phyloP scores from a whole-genome alignment of 306 rosid species.

The Potentilla sterilis region DNA sequence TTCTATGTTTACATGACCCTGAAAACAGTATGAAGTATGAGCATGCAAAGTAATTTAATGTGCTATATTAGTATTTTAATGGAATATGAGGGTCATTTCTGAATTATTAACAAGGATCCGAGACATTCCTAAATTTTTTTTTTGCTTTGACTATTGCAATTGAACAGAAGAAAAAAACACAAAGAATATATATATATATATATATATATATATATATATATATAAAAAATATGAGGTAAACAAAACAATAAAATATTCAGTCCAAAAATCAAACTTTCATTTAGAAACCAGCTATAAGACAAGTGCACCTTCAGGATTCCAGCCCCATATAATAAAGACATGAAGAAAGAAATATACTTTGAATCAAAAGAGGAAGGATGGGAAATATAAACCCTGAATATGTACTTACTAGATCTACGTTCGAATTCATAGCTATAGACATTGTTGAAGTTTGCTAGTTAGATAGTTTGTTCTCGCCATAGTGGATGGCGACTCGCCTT shows the following conservation, averaged over 20 bases:
- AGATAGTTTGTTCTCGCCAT: too few relatives aligned
- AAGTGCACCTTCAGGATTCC: neutral
- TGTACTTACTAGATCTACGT: conserved; percentile 78
- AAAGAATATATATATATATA: neutral
- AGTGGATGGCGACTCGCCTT: too few relatives aligned
- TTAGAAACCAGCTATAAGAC: conserved; percentile 20
- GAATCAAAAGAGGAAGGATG: neutral
- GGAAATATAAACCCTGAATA: conserved; percentile 13
- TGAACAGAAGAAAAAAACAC: neutral
- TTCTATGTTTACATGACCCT: conserved; percentile 55
- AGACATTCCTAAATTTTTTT: neutral
- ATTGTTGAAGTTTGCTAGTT: too few relatives aligned
- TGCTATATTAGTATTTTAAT: conserved; percentile 7
- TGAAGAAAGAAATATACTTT: conserved; percentile 14
- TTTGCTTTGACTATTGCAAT: conserved; percentile 4
- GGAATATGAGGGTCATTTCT: neutral
- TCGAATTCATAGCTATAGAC: conserved; percentile 68
- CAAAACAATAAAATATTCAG: neutral
- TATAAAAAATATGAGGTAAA: neutral
- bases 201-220: too few relatives aligned
- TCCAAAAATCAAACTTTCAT: neutral
- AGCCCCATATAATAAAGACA: conserved; percentile 1
- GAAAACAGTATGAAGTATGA: conserved; percentile 32
- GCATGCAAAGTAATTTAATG: conserved; percentile 22
- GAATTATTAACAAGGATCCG: neutral